These are phyloP conservation scores for Fusarium sarcochroum DNA, from an alignment of 2,329 filamentous ascomycete genomes.

Conservation along the genomic window DNA sequence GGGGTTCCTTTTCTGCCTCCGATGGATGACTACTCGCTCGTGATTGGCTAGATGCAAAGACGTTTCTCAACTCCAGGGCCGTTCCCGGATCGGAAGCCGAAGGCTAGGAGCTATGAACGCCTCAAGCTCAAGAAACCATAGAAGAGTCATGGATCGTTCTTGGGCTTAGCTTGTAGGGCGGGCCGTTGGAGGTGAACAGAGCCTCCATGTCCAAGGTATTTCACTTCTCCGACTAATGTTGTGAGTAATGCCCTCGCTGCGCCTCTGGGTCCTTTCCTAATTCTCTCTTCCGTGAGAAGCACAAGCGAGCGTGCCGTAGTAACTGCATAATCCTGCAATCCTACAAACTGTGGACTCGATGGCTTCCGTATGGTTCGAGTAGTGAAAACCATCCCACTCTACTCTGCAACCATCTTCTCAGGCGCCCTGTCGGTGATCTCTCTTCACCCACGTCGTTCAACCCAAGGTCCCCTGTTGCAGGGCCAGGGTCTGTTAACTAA, in stretches of 20 bases:
- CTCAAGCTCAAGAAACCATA: slow-evolving; percentile 10
- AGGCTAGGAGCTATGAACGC: slow-evolving; percentile 22
- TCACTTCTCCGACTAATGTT: not conserved
- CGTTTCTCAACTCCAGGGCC: slow-evolving; percentile 33
- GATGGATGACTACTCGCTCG: slow-evolving; percentile 14
- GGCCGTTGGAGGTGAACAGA: slow-evolving; percentile 10
- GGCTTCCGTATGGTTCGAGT: slow-evolving; percentile 31
- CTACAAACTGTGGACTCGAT: slow-evolving; percentile 16
- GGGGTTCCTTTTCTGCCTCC: slow-evolving; percentile 46
- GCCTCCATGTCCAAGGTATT: not conserved
- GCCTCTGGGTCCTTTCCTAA: slow-evolving; percentile 2
- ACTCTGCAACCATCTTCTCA: slow-evolving; percentile 21
- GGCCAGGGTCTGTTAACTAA: slow-evolving; percentile 25
- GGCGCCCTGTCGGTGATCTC: slow-evolving; percentile 24
- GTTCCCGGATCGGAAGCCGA: slow-evolving; percentile 48
- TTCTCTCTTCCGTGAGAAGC: slow-evolving; percentile 10
- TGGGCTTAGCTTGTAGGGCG: slow-evolving; percentile 2
- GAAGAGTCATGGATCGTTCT: slow-evolving; percentile 26
- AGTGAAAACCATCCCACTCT: slow-evolving; percentile 35
- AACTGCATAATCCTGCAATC: slow-evolving; percentile 14
- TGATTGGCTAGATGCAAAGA: slow-evolving; percentile 38
- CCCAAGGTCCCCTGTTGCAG: slow-evolving; percentile 24
- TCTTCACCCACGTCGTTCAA: slow-evolving; percentile 15
- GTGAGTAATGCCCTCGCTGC: not conserved
- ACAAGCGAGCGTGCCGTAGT: slow-evolving; percentile 1